Percentiles rank a stretch among this genome's conserved stretches.
Conservation (phyloP, 1,284 basidiomycete species). For the Fomitopsis pinicola region DNA sequence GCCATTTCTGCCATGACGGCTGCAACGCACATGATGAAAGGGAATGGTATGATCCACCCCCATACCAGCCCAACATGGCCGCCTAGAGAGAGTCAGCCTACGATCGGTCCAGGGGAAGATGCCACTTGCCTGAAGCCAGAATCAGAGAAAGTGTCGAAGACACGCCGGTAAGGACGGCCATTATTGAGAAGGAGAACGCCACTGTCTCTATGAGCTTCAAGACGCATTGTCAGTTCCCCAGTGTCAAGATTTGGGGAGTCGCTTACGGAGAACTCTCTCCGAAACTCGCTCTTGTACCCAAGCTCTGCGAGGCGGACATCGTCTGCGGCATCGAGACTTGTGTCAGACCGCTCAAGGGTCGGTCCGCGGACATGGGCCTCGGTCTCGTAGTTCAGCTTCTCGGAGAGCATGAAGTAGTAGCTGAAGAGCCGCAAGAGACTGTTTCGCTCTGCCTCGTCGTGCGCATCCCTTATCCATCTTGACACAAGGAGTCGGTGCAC, state of each 20-base stretch:
- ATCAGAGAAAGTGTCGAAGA: constrained; percentile 61
- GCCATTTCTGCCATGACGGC: constrained; percentile 66
- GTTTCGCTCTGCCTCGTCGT: too few species aligned
- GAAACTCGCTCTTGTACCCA: constrained; percentile 73
- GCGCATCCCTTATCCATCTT: not conserved
- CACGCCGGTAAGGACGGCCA: constrained; percentile 67
- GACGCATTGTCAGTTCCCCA: not conserved
- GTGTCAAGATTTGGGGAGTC: not conserved
- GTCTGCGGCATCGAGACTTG: constrained; percentile 30
- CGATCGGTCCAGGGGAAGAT: not conserved
- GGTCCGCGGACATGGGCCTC: not conserved
- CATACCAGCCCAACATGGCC: constrained; percentile 74
- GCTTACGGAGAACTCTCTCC: constrained; percentile 67
- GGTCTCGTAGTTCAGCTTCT: not conserved
- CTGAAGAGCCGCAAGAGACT: not conserved
- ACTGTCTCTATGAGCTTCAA: constrained; percentile 55
- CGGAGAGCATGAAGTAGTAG: not conserved
- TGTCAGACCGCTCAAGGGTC: not conserved
- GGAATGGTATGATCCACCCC: constrained; percentile 70
- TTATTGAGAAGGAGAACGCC: constrained; percentile 68
- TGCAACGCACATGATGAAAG: constrained; percentile 63
- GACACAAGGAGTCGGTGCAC: not conserved
- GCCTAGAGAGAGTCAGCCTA: constrained; percentile 30
- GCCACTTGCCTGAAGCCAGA: constrained; percentile 45
- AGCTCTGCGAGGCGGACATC: constrained; percentile 57